Conservation (phyloP, 768 basidiomycete species). For the Trichaptum fuscoviolaceum region DNA sequence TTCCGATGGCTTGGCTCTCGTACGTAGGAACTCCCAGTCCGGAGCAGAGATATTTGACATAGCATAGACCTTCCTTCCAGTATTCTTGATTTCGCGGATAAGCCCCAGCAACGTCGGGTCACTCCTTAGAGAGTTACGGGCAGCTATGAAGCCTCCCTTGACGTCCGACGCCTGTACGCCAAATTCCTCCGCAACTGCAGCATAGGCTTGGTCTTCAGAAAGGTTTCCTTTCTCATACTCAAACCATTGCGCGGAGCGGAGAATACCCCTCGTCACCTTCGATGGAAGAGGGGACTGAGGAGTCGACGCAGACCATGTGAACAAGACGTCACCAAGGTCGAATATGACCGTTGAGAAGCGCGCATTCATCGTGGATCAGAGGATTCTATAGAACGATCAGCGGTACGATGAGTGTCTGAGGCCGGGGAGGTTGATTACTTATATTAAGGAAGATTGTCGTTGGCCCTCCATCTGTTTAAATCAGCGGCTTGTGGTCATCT, state of each 20-base stretch:
- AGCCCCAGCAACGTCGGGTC: slow-evolving; percentile 8
- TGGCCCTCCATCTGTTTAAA: background rate
- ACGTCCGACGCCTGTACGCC: slow-evolving; percentile 34
- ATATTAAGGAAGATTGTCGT: background rate
- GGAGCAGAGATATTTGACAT: slow-evolving; percentile 11
- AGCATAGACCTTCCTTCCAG: slow-evolving; percentile 4
- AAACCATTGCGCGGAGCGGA: slow-evolving; percentile 43
- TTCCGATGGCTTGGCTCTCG: slow-evolving; percentile 33
- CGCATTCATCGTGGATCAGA: background rate
- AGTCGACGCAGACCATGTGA: slow-evolving; percentile 46
- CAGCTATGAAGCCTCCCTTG: slow-evolving; percentile 36
- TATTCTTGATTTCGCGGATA: slow-evolving; percentile 10
- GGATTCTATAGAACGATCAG: too few relatives aligned
- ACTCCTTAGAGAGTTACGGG: slow-evolving; percentile 6
- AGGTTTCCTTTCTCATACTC: slow-evolving; percentile 48
- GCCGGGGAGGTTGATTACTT: too few relatives aligned
- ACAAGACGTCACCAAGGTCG: slow-evolving; percentile 53
- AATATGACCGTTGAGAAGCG: slow-evolving; percentile 34
- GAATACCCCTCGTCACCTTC: slow-evolving; percentile 34
- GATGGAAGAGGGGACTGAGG: slow-evolving; percentile 35
- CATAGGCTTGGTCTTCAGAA: slow-evolving; percentile 40
- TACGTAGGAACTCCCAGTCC: slow-evolving; percentile 28
- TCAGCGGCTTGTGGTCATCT: background rate
- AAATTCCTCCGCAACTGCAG: slow-evolving; percentile 36
- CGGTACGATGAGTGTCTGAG: too few relatives aligned